Conservation (phyloP, 2,329 filamentous ascomycete species). For the Penicillium griseofulvum region DNA sequence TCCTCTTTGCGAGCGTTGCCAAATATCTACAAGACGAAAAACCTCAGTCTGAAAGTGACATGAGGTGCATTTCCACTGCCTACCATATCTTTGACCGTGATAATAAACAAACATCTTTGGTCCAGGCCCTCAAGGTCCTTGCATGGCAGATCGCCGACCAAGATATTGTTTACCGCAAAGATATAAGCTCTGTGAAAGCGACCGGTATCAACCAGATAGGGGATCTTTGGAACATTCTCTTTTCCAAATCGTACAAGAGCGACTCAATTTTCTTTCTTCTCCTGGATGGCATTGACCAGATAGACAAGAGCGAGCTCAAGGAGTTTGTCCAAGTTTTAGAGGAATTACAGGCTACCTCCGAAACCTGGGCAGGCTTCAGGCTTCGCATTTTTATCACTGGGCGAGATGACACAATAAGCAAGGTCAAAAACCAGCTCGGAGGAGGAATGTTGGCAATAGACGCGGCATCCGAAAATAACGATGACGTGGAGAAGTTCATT, state of each 20-base stretch:
- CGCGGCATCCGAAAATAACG: conserved; percentile 17
- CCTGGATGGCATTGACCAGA: conserved; percentile 53
- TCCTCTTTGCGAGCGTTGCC: conserved; percentile 11
- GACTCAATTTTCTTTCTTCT: conserved; percentile 39
- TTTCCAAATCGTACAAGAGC: conserved; percentile 16
- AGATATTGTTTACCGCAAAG: conserved; percentile 16
- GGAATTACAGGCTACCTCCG: conserved; percentile 1
- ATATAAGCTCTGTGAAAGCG: conserved; percentile 6
- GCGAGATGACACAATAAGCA: conserved; percentile 17
- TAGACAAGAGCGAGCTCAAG: conserved; percentile 18
- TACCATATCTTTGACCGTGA: conserved; percentile 2
- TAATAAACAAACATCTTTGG: not conserved
- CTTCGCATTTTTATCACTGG: conserved; percentile 21
- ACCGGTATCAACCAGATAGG: conserved; percentile 7
- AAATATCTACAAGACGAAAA: conserved; percentile 8
- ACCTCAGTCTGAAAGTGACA: not conserved
- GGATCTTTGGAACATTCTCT: conserved; percentile 11
- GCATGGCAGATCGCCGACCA: conserved; percentile 12
- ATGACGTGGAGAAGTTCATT: conserved; percentile 25
- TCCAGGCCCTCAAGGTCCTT: conserved; percentile 9
- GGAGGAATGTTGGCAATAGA: conserved; percentile 11
- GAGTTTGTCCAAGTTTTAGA: conserved; percentile 21
- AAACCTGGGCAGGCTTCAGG: conserved; percentile 12
- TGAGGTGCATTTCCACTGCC: conserved; percentile 8
- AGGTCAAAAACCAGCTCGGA: conserved; percentile 14